Percentiles rank a stretch among this genome's conserved stretches.
Conservation (phyloP, 148 eudicot genomes). For the Rhododendron ovatum region DNA sequence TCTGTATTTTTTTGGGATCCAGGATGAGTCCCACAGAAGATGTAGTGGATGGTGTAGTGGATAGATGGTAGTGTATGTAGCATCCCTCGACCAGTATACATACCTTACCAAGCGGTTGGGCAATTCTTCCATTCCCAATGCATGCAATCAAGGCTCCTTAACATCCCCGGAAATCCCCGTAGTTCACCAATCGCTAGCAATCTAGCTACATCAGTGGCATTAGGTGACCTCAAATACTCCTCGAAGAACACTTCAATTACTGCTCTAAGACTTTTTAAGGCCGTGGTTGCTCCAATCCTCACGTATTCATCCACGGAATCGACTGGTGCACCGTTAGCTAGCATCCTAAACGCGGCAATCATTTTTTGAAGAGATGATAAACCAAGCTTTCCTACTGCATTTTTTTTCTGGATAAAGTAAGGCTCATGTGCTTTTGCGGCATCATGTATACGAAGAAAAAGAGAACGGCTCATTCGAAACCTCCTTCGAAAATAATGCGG, state of each 20-base stretch:
- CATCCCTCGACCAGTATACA: no score
- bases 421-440: not conserved
- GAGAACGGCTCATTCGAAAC: no score
- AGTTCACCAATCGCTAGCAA: not conserved
- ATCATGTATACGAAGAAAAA: no score
- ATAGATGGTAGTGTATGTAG: no score
- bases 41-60: no score
- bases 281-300: not conserved
- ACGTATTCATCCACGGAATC: not conserved
- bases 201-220: not conserved
- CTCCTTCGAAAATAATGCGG: no score
- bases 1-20: no score
- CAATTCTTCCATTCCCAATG: not conserved
- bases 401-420: not conserved
- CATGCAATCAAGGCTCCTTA: not conserved
- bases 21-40: no score
- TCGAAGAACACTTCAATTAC: not conserved
- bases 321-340: not conserved
- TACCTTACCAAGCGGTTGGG: not conserved
- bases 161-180: not conserved
- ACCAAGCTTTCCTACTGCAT: not conserved
- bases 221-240: not conserved
- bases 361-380: not conserved
- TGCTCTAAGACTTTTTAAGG: not conserved
- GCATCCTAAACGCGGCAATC: not conserved